A percentile compares a stretch with the other conserved stretches of the same genome.
These are phyloP conservation scores for Thielaviopsis punctulata DNA, from an alignment of 2,329 filamentous ascomycete species.

Conservation along the genomic window DNA sequence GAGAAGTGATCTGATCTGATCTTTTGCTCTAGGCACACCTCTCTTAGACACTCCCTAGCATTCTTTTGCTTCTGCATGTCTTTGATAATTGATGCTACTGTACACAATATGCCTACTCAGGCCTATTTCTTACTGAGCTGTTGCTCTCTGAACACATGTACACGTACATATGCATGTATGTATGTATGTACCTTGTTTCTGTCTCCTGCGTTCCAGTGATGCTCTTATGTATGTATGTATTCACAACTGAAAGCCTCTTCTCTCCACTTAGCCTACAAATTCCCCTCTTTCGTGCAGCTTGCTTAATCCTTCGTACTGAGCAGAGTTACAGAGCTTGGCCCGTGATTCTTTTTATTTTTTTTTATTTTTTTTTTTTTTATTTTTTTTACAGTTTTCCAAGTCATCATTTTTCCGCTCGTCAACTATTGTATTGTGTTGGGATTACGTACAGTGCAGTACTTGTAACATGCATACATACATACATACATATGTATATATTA, in stretches of 20 bases:
- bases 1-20: background rate
- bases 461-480: no score
- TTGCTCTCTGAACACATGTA: no score
- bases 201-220: no score
- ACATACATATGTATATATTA: no score
- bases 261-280: background rate
- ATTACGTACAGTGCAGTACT: no score
- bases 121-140: no score
- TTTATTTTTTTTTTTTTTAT: background rate
- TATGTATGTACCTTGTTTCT: background rate
- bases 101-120: background rate
- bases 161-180: no score
- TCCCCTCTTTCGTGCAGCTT: conserved; percentile 11
- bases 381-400: background rate
- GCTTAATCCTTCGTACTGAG: conserved; percentile 2
- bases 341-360: conserved; percentile 1
- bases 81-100: background rate
- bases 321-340: background rate
- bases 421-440: no score
- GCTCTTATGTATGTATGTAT: no score
- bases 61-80: background rate
- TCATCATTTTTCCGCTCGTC: background rate
- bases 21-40: background rate
- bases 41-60: background rate
- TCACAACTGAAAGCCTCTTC: background rate